Conservation (phyloP, 2,329 filamentous ascomycete genomes). For the Trichothecium sympodiale region DNA sequence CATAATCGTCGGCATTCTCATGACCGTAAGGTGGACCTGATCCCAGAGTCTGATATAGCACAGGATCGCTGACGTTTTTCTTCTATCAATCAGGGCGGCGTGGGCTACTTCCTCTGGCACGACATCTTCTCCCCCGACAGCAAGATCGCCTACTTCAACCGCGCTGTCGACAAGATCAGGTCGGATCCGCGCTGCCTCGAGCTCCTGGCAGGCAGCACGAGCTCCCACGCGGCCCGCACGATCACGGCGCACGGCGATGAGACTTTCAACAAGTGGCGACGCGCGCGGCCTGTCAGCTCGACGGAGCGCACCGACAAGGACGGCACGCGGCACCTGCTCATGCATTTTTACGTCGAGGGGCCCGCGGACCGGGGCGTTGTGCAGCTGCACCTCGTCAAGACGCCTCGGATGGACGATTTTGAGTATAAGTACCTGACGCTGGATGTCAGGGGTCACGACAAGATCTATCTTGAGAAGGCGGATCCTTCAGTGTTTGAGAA, state of each 20-base stretch:
- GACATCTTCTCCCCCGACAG: constrained; percentile 80
- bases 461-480: constrained; percentile 55
- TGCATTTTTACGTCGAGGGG: constrained; percentile 83
- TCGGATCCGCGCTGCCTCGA: constrained; percentile 59
- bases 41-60: too few relatives aligned
- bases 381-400: constrained; percentile 66
- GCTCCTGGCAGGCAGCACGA: constrained; percentile 45
- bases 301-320: constrained; percentile 57
- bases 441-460: constrained; percentile 61
- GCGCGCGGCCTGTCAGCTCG: constrained; percentile 54
- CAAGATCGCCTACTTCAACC: constrained; percentile 81
- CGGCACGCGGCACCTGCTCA: constrained; percentile 69
- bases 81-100: too few relatives aligned
- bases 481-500: constrained; percentile 26
- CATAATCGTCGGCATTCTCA: constrained; percentile 59
- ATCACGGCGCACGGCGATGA: constrained; percentile 75
- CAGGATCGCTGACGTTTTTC: too few relatives aligned
- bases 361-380: constrained; percentile 63
- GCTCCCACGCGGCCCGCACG: constrained; percentile 44
- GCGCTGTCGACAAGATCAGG: constrained; percentile 69
- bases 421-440: constrained; percentile 72
- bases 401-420: constrained; percentile 52
- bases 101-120: constrained; percentile 66
- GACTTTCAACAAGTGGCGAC: constrained; percentile 71
- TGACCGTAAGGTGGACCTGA: constrained; percentile 57